Conservation (phyloP, 2,329 filamentous ascomycete species). For the Herpomyces periplanetae region DNA sequence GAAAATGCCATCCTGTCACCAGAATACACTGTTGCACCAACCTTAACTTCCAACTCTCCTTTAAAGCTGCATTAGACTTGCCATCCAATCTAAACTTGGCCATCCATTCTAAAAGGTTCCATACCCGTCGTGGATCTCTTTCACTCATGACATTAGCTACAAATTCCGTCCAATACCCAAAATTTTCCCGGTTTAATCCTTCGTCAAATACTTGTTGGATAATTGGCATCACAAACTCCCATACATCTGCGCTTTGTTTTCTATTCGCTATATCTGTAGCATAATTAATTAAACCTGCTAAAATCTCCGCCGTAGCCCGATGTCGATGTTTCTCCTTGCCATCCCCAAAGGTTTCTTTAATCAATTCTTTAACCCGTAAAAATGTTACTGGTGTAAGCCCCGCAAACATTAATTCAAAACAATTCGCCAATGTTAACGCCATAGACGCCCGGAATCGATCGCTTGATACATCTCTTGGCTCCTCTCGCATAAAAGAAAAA, state of each 20-base stretch:
- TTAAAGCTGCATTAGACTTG: conserved; percentile 83
- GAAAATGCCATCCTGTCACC: conserved; percentile 85
- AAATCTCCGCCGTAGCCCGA: conserved; percentile 66
- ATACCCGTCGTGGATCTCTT: conserved; percentile 53
- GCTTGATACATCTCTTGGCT: conserved; percentile 37
- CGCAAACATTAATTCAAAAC: conserved; percentile 58
- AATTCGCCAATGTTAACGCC: conserved; percentile 48
- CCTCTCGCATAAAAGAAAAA: conserved; percentile 82
- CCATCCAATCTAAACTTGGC: conserved; percentile 65
- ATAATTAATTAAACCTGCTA: conserved; percentile 44
- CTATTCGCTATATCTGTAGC: conserved; percentile 36
- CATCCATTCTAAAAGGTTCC: conserved; percentile 48
- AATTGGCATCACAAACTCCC: conserved; percentile 65
- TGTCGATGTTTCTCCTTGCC: conserved; percentile 93
- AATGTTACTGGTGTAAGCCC: conserved; percentile 37
- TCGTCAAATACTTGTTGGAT: conserved; percentile 57
- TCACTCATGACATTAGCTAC: conserved; percentile 55
- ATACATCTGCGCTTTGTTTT: conserved; percentile 32
- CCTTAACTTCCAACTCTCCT: conserved; percentile 84
- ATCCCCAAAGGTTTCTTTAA: conserved; percentile 40
- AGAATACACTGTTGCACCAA: conserved; percentile 54
- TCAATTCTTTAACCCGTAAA: conserved; percentile 50
- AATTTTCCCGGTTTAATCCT: conserved; percentile 67
- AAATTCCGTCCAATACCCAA: conserved; percentile 75
- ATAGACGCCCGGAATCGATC: conserved; percentile 71